phyloP scores from a whole-genome alignment of 2,329 filamentous ascomycete species.

The Alternaria viburni region DNA sequence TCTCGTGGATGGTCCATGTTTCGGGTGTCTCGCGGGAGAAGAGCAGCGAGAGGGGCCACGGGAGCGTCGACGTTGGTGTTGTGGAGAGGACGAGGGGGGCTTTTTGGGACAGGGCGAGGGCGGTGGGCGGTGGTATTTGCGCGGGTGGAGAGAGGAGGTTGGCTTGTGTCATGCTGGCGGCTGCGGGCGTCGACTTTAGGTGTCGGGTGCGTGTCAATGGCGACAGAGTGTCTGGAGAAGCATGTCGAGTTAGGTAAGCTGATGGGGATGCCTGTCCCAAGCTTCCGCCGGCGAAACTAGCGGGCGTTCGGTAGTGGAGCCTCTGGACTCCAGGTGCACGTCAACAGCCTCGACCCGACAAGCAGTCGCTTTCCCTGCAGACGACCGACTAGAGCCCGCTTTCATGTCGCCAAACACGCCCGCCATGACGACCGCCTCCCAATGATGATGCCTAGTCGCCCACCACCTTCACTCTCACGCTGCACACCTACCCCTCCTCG shows the following conservation, averaged over 20 bases:
- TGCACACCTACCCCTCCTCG: conserved; percentile 38
- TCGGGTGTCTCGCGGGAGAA: conserved; percentile 72
- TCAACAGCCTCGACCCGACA: conserved; percentile 5
- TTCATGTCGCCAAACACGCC: not conserved
- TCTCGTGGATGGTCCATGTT: conserved; percentile 85
- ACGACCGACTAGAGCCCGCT: not conserved
- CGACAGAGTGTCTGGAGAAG: conserved; percentile 6
- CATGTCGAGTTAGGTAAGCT: conserved; percentile 14
- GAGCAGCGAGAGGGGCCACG: conserved; percentile 60
- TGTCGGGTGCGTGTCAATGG: conserved; percentile 5
- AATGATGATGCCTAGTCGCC: conserved; percentile 44
- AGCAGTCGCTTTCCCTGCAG: not conserved
- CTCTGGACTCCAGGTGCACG: conserved; percentile 15
- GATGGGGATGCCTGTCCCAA: conserved; percentile 9
- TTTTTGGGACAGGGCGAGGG: conserved; percentile 57
- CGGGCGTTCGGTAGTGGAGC: conserved; percentile 5
- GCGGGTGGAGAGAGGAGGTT: conserved; percentile 52
- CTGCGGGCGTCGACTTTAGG: not conserved
- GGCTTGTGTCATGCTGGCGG: conserved; percentile 34
- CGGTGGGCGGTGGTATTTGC: conserved; percentile 45
- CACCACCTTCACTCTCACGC: conserved; percentile 22
- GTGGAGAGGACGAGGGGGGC: conserved; percentile 49
- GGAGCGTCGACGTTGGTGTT: conserved; percentile 51
- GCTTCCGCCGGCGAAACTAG: conserved; percentile 28
- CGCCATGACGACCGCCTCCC: conserved; percentile 26